phyloP scores from a whole-genome alignment of 2,329 filamentous ascomycete species.

The Venturia aucupariae region DNA sequence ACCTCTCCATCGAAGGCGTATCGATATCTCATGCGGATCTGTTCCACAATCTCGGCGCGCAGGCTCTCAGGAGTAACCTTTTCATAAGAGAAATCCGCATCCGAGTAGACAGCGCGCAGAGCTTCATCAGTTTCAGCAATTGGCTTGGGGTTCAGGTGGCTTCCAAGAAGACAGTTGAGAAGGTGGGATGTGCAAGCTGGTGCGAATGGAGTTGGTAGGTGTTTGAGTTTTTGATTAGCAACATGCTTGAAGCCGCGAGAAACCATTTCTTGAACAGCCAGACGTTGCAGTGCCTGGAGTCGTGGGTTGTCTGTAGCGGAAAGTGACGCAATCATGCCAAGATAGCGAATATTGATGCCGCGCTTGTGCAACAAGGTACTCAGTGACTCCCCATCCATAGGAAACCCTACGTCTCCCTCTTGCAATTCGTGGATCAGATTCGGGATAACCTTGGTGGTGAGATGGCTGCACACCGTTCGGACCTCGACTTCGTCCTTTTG shows the following conservation, averaged over 20 bases:
- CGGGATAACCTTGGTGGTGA: slow-evolving; percentile 72
- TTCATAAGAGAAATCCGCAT: slow-evolving; percentile 74
- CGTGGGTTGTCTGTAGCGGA: slow-evolving; percentile 52
- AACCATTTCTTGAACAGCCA: slow-evolving; percentile 87
- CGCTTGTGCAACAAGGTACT: slow-evolving; percentile 87
- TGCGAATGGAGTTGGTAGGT: slow-evolving; percentile 71
- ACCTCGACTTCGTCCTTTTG: slow-evolving; percentile 81
- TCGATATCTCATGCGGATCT: slow-evolving; percentile 67
- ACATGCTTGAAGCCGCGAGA: slow-evolving; percentile 94
- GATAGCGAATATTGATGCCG: slow-evolving; percentile 91
- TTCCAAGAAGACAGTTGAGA: slow-evolving; percentile 85
- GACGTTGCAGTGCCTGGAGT: slow-evolving; percentile 64
- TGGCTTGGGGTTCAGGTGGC: slow-evolving; percentile 66
- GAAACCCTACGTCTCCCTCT: slow-evolving; percentile 90
- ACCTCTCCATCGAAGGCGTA: slow-evolving; percentile 63
- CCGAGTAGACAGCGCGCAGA: slow-evolving; percentile 67
- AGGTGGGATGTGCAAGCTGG: slow-evolving; percentile 74
- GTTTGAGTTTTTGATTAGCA: slow-evolving; percentile 66
- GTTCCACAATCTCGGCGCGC: slow-evolving; percentile 57
- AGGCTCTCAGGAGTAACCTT: slow-evolving; percentile 66
- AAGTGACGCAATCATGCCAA: slow-evolving; percentile 71
- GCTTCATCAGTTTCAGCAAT: slow-evolving; percentile 66
- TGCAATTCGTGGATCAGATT: slow-evolving; percentile 76
- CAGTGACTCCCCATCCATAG: slow-evolving; percentile 94
- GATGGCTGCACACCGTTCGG: slow-evolving; percentile 68